These are phyloP conservation scores for Fusarium euwallaceae DNA, from an alignment of 2,329 filamentous ascomycete genomes.

Conservation along the genomic window DNA sequence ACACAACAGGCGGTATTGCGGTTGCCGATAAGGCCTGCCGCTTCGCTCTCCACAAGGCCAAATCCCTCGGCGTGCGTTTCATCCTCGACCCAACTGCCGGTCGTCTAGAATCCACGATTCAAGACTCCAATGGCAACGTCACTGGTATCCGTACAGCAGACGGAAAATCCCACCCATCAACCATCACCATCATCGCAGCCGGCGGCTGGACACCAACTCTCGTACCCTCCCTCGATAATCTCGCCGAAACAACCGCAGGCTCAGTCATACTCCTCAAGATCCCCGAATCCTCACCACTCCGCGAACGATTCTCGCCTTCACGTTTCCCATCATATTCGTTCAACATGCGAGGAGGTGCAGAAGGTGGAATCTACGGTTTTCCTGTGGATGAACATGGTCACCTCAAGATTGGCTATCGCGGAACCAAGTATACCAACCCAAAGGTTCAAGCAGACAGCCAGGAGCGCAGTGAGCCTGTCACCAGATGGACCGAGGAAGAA, in stretches of 20 bases:
- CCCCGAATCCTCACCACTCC: conserved; percentile 21
- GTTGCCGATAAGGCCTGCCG: conserved; percentile 61
- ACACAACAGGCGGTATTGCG: conserved; percentile 60
- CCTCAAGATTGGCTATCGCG: conserved; percentile 65
- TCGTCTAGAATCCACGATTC: conserved; percentile 45
- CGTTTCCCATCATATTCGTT: conserved; percentile 34
- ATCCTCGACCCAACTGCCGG: conserved; percentile 51
- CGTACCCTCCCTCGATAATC: conserved; percentile 34
- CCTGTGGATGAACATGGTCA: conserved; percentile 57
- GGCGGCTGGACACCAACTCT: conserved; percentile 43
- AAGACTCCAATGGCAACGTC: conserved; percentile 36
- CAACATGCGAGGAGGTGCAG: conserved; percentile 32
- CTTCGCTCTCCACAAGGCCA: conserved; percentile 59
- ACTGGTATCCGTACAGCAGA: conserved; percentile 56
- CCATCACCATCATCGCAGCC: conserved; percentile 55
- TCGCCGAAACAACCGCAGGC: conserved; percentile 41
- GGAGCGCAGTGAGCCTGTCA: conserved; percentile 56
- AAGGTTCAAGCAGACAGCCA: conserved; percentile 51
- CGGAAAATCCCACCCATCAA: conserved; percentile 49
- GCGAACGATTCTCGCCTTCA: conserved; percentile 22
- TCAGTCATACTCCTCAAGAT: conserved; percentile 35
- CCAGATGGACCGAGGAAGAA: conserved; percentile 50
- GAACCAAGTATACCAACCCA: conserved; percentile 64
- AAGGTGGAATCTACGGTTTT: conserved; percentile 63
- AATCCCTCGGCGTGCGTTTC: conserved; percentile 56